Percentiles rank a stretch among this genome's conserved stretches.
These are phyloP conservation scores for Arctium minus DNA, from an alignment of 129 eudicot genomes.

Conservation along the genomic window DNA sequence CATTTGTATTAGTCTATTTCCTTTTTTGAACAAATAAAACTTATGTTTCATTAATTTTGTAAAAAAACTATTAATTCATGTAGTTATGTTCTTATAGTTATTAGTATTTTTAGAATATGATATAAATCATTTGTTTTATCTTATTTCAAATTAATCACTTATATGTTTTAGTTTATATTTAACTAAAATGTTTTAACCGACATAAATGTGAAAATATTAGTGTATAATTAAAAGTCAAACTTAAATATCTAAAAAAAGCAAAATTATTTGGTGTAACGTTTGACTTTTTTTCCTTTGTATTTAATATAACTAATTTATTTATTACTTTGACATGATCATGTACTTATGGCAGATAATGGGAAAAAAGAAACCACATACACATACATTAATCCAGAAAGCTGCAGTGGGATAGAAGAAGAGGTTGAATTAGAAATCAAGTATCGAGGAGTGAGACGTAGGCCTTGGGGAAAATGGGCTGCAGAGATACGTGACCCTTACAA, in stretches of 20 bases:
- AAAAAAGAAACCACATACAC: neutral
- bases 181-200: constrained; percentile 20
- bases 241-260: neutral
- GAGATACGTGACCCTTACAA: constrained; percentile 64
- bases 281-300: neutral
- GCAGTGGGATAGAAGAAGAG: neutral
- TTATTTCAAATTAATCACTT: neutral
- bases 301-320: no score
- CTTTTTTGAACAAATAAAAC: neutral
- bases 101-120: neutral
- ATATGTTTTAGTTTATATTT: neutral
- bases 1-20: neutral
- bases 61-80: no score
- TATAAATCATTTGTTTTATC: neutral
- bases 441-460: constrained; percentile 31
- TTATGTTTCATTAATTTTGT: neutral
- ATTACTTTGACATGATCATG: no score
- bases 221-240: constrained; percentile 41
- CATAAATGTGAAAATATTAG: neutral
- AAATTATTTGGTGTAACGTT: neutral
- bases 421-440: neutral
- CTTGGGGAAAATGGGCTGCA: constrained; percentile 86
- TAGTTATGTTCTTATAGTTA: neutral
- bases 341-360: neutral
- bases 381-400: neutral